A percentile compares a stretch with the other conserved stretches of the same genome.
These are phyloP conservation scores for Boletus hoseneyae DNA, from an alignment of 1,284 basidiomycete species.

Conservation along the genomic window DNA sequence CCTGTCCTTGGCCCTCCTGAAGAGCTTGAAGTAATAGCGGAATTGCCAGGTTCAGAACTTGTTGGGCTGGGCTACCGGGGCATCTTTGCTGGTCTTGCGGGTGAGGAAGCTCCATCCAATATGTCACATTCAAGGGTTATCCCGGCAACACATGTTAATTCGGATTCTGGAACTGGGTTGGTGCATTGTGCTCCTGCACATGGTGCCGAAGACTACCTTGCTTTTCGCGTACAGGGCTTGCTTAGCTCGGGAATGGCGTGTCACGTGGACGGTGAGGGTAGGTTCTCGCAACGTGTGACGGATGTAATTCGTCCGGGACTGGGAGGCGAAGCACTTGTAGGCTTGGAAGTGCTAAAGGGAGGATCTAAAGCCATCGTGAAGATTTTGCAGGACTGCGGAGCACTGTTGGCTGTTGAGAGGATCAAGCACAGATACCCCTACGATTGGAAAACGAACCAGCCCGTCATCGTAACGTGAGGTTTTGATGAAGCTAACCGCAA, in stretches of 20 bases:
- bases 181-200: constrained; percentile 97
- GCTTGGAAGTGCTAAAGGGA: constrained; percentile 68
- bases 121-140: constrained; percentile 39
- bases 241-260: constrained; percentile 53
- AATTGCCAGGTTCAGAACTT: constrained; percentile 60
- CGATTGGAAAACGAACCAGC: constrained; percentile 95
- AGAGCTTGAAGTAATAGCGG: constrained; percentile 41
- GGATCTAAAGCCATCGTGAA: constrained; percentile 69
- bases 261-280: constrained; percentile 82
- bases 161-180: constrained; percentile 90
- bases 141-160: constrained; percentile 72
- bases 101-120: constrained; percentile 5
- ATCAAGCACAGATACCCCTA: constrained; percentile 92
- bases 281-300: constrained; percentile 58
- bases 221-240: constrained; percentile 55
- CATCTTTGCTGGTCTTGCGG: constrained; percentile 50
- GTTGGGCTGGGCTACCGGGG: constrained; percentile 65
- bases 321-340: constrained; percentile 50
- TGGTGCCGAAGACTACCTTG: constrained; percentile 88
- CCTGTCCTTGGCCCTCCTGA: constrained; percentile 46
- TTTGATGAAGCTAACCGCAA: neutral
- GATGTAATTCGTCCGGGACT: constrained; percentile 51
- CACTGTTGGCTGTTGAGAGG: constrained; percentile 65
- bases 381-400: constrained; percentile 58
- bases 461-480: constrained; percentile 82